Conservation (phyloP, 805 yeast genomes). For the Cyberlindnera meyerae region DNA sequence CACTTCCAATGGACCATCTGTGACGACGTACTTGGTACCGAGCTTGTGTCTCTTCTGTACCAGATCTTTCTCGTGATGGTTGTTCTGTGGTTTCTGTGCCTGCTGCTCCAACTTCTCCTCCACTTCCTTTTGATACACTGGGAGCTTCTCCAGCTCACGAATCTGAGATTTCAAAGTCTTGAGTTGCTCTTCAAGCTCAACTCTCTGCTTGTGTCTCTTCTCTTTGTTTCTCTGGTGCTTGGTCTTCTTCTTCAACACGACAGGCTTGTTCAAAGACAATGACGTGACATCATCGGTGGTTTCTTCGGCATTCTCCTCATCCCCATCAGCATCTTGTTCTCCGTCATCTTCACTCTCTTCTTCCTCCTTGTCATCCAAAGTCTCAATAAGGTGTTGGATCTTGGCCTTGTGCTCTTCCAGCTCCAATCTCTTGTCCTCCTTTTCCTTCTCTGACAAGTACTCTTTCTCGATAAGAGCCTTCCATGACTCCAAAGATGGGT, state of each 20-base stretch:
- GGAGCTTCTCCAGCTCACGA: slow-evolving; percentile 49
- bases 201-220: slow-evolving; percentile 55
- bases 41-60: slow-evolving; percentile 31
- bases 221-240: slow-evolving; percentile 70
- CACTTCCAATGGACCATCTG: slow-evolving; percentile 54
- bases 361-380: slow-evolving; percentile 55
- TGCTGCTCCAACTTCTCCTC: slow-evolving; percentile 15
- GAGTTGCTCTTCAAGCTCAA: slow-evolving; percentile 49
- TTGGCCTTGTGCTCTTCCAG: slow-evolving; percentile 59
- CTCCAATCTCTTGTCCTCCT: slow-evolving; percentile 58
- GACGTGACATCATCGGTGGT: slow-evolving; percentile 35
- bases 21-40: slow-evolving; percentile 43
- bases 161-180: slow-evolving; percentile 57
- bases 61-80: slow-evolving; percentile 14
- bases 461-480: slow-evolving; percentile 62
- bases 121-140: slow-evolving; percentile 30
- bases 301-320: slow-evolving; percentile 35
- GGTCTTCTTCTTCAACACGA: slow-evolving; percentile 66
- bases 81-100: slow-evolving; percentile 22
- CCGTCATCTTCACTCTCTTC: slow-evolving; percentile 36
- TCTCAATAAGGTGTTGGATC: slow-evolving; percentile 60
- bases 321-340: slow-evolving; percentile 31
- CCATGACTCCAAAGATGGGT: slow-evolving; percentile 87
- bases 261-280: slow-evolving; percentile 71
- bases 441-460: slow-evolving; percentile 56